Evolutionary conservation across 805 yeast species (phyloP), one percentile per base, ranked within the genome.

Genomic region (Yamadazyma sp.): DNA sequence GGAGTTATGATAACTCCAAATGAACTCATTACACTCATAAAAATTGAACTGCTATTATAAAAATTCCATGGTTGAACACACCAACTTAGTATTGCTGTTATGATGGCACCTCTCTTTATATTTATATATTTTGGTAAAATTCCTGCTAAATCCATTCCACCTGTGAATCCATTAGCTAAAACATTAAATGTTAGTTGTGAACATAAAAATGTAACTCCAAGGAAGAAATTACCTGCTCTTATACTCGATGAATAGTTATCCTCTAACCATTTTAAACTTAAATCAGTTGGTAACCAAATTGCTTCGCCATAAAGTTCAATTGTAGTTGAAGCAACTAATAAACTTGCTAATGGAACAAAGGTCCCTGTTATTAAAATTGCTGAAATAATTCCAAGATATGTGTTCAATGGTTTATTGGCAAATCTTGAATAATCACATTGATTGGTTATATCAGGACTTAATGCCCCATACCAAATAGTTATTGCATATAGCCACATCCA

Each of bases 71-170:
- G 53, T 30, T 49, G 52, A 13, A 47, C 52, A 22, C 42, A 45
- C 53, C 53, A 49, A 26, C 52, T 47, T 12, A 49, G 32, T 5
- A 49, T 15, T 7, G 50, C 49, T 11, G 53, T 48, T 9, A 50
- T 24, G 4, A 50, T 23, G 20, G 75, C 69, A 14, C 80, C 81
- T 27, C 76, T 53, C 27, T 57, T 56, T 31, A 72, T 68, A 43
- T 65, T 65, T 41, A 72, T 48, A 40, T 59, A 67, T 36, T 57
- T 54, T 12, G 76, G 76, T 31, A 62, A 56, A 40, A 74, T 44
- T 31, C 69, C 77, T 17, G 75, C 66, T 43, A 75, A 45, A 41
- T 73, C 78, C 59, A 71, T 75, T 12, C 76, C 77, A 9, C 73
- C 74, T 65, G 54, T 60, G 83, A 79, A 53, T 82, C 86, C 49